Evolutionary conservation across 2,329 filamentous ascomycete genomes (phyloP).

Genomic region (Fusarium tuaranense): DNA sequence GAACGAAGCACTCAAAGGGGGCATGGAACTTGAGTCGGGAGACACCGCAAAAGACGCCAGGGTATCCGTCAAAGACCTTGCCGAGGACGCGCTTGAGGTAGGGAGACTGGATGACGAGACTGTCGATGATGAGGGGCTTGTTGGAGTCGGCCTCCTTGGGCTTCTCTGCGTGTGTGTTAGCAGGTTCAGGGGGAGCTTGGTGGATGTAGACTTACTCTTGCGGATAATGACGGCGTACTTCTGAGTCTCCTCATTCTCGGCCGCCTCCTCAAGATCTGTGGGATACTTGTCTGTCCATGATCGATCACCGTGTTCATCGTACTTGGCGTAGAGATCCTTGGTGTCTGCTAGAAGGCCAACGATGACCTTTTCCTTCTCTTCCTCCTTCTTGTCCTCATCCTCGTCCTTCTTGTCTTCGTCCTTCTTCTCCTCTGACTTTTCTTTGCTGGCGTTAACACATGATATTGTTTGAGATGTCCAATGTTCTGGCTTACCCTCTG

Average conservation of each 20-base stretch:
- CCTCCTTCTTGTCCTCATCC: background rate
- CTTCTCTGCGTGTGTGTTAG: slow-evolving; percentile 38
- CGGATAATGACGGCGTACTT: slow-evolving; percentile 72
- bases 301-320: slow-evolving; percentile 60
- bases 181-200: background rate
- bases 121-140: slow-evolving; percentile 71
- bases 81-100: slow-evolving; percentile 67
- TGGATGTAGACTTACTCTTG: slow-evolving; percentile 52
- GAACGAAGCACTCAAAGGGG: slow-evolving; percentile 73
- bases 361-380: slow-evolving; percentile 32
- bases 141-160: slow-evolving; percentile 67
- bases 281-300: slow-evolving; percentile 69
- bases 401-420: background rate
- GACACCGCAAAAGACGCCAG: slow-evolving; percentile 69
- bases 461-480: background rate
- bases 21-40: slow-evolving; percentile 70
- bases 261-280: slow-evolving; percentile 65
- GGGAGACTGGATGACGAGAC: slow-evolving; percentile 73
- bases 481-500: slow-evolving; percentile 16
- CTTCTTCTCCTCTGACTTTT: slow-evolving; percentile 17
- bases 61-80: slow-evolving; percentile 67
- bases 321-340: slow-evolving; percentile 58
- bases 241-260: slow-evolving; percentile 70
- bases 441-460: slow-evolving; percentile 9
- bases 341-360: slow-evolving; percentile 53